Conservation (phyloP, 1,284 basidiomycete genomes). For the Cutaneotrichosporon sp. region DNA sequence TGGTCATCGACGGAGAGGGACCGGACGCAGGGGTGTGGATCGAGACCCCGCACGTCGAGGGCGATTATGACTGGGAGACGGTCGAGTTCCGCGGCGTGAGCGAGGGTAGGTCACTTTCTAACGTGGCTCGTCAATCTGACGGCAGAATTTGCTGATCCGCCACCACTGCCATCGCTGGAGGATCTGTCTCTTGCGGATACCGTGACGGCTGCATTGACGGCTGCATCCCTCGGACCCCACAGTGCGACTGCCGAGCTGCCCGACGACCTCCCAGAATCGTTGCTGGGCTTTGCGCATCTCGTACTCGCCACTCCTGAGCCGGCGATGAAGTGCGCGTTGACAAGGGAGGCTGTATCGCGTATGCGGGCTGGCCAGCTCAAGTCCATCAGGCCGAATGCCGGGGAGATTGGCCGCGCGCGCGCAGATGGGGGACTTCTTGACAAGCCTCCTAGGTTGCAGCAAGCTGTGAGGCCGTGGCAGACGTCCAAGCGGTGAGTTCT, state of each 20-base stretch:
- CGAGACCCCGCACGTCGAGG: slow-evolving; percentile 56
- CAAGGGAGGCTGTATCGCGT: slow-evolving; percentile 35
- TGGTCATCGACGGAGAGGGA: slow-evolving; percentile 54
- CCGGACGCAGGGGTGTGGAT: slow-evolving; percentile 58
- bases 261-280: slow-evolving; percentile 30
- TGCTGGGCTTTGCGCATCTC: slow-evolving; percentile 46
- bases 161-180: slow-evolving; percentile 45
- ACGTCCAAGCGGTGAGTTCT: slow-evolving; percentile 21
- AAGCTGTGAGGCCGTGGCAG: slow-evolving; percentile 59
- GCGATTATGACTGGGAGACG: slow-evolving; percentile 56
- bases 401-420: slow-evolving; percentile 28
- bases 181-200: slow-evolving; percentile 9
- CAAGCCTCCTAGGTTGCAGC: slow-evolving; percentile 63
- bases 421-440: slow-evolving; percentile 52
- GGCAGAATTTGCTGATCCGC: slow-evolving; percentile 67
- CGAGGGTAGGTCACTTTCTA: slow-evolving; percentile 67
- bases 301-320: slow-evolving; percentile 47
- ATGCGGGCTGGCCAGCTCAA: slow-evolving; percentile 36
- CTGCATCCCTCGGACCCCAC: too few relatives aligned
- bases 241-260: slow-evolving; percentile 15
- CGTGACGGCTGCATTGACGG: too few relatives aligned
- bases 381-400: slow-evolving; percentile 34
- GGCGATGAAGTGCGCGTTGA: slow-evolving; percentile 42
- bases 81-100: slow-evolving; percentile 74
- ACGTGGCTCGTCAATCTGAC: neutral